phyloP scores from a whole-genome alignment of 129 eudicot species.

The Pseudognaphalium luteoalbum region DNA sequence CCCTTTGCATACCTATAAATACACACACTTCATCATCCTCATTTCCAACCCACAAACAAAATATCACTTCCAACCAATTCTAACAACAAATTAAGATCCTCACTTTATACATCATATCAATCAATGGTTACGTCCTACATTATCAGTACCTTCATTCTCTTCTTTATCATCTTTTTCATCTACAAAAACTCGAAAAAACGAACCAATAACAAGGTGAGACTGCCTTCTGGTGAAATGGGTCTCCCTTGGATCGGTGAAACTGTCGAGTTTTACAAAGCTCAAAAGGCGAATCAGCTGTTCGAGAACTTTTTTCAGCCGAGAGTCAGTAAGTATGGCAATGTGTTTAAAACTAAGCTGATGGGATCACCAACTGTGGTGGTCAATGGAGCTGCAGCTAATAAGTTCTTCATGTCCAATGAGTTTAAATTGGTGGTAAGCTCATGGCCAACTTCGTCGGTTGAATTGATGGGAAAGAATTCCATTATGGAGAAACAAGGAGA shows the following conservation, averaged over 20 bases:
- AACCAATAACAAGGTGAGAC: constrained; percentile 30
- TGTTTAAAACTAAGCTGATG: constrained; percentile 80
- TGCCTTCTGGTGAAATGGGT: constrained; percentile 71
- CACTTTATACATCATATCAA: not conserved
- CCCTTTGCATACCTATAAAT: constrained; percentile 1
- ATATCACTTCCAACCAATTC: not conserved
- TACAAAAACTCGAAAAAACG: not conserved
- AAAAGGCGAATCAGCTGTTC: constrained; percentile 46
- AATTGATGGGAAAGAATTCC: constrained; percentile 70
- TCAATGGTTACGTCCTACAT: constrained; percentile 20
- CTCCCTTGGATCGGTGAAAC: constrained; percentile 91
- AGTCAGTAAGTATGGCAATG: constrained; percentile 45
- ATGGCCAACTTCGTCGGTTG: constrained; percentile 81
- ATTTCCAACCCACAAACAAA: constrained; percentile 20
- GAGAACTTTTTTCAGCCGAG: constrained; percentile 67
- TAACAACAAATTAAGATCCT: not conserved
- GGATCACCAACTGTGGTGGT: constrained; percentile 78
- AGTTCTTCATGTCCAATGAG: constrained; percentile 77
- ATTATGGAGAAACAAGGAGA: constrained; percentile 92
- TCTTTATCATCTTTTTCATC: constrained; percentile 35
- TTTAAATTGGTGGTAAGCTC: constrained; percentile 83
- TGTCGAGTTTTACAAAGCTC: constrained; percentile 66
- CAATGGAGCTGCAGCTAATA: constrained; percentile 67
- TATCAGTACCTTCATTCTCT: not conserved
- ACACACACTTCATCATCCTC: constrained; percentile 17